Evolutionary conservation across 352 stramenopile species (phyloP), one percentile per base, ranked within the genome.

Genomic region (Blastocystis sp.): DNA sequence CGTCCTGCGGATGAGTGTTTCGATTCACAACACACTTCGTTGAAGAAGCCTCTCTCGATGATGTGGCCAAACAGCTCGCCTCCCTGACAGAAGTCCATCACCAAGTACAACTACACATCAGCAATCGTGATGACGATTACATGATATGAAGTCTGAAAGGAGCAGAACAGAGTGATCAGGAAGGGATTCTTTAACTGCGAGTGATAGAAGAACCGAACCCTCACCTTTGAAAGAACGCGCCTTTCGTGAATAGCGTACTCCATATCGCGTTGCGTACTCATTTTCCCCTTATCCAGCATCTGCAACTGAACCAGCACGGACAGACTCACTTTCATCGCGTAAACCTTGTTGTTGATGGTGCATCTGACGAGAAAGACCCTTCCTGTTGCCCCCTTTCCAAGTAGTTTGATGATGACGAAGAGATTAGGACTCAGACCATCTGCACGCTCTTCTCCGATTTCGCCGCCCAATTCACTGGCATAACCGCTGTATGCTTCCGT

Each of bases 1-100:
- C 95, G 24, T 94, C 92, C 92, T 99, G 96, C 62, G 96, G 94
- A 91, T 98, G 98, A 69, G 96, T 94, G 12, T 26, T 10, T 35
- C 0, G 3, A 16, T 19, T 45, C 24, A 67, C 6, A 26, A 21
- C 10, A 16, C 35, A 79, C 71, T 45, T 81, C 71, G 66, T 65
- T 50, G n/a, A 81, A 81, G 31, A 81, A 81, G 16, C 71, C 71
- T 39, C 37, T 81, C 21, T 81, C 71, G 60, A 81, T 92, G 29
- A 98, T 93, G 94, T 95, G 97, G 91, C 97, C 97, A 91, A 98
- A 98, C 41, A 99, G 93, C 91, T 99, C 96, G 45, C 97, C 97
- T 16, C 97, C 97, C 3, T 96, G 94, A 92, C 96, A 98, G 85
- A 98, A 99, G 92, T 99, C 97, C n/a, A 98, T 93, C 39, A 98